phyloP scores from a whole-genome alignment of 306 rosid species.

The Cotoneaster glaucophyllus region DNA sequence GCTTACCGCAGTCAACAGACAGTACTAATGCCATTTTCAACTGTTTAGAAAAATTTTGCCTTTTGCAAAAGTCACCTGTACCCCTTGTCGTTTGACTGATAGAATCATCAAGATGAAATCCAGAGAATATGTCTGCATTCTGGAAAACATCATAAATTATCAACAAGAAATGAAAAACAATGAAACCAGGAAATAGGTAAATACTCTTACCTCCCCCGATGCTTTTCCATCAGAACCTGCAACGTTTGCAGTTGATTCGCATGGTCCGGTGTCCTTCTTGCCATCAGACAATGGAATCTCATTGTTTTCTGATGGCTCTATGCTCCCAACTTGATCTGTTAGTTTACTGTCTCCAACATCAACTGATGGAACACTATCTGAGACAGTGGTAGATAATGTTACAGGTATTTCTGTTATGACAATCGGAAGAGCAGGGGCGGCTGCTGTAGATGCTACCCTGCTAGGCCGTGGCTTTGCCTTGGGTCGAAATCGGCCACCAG shows the following conservation, averaged over 20 bases:
- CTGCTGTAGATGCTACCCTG: slow-evolving; percentile 15
- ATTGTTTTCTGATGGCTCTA: slow-evolving; percentile 12
- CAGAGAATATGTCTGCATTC: slow-evolving; percentile 56
- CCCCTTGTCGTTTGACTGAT: slow-evolving; percentile 32
- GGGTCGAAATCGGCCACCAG: slow-evolving; percentile 43
- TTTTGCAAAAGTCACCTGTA: slow-evolving; percentile 28
- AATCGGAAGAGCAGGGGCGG: slow-evolving; percentile 27
- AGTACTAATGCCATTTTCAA: not conserved
- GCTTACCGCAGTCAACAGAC: not conserved
- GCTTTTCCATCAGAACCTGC: slow-evolving; percentile 33
- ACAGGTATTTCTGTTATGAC: slow-evolving; percentile 13
- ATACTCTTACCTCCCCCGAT: slow-evolving; percentile 47
- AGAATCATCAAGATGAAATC: slow-evolving; percentile 53
- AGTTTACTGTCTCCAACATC: slow-evolving; percentile 12
- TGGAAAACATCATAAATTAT: slow-evolving; percentile 20
- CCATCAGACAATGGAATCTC: slow-evolving; percentile 23
- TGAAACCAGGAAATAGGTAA: not conserved
- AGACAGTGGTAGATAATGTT: slow-evolving; percentile 19
- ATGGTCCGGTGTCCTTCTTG: slow-evolving; percentile 19
- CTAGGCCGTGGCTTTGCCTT: slow-evolving; percentile 52
- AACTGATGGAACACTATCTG: slow-evolving; percentile 22
- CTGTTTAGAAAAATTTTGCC: not conserved
- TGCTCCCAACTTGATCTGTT: slow-evolving; percentile 12
- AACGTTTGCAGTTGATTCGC: slow-evolving; percentile 32
- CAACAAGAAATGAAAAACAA: slow-evolving; percentile 11